These are phyloP conservation scores for Asclepias syriaca DNA, from an alignment of 257 asterid species.

Conservation along the genomic window DNA sequence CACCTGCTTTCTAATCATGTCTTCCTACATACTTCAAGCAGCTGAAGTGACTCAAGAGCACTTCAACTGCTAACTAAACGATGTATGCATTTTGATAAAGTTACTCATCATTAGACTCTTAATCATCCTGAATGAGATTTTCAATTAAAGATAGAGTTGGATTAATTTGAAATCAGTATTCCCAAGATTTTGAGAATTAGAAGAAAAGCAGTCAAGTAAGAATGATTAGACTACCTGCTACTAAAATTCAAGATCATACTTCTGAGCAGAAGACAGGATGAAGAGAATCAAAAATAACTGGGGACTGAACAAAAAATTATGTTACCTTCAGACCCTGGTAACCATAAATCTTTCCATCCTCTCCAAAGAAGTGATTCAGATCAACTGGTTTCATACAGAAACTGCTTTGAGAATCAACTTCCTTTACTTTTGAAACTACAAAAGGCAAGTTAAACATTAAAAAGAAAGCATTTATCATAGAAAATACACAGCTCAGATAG, in stretches of 20 bases:
- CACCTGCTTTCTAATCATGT: background rate
- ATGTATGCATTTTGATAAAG: background rate
- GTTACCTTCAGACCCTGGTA: slow-evolving; percentile 73
- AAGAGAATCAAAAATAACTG: background rate
- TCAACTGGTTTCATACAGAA: slow-evolving; percentile 68
- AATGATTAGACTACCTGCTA: background rate
- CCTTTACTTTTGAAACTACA: slow-evolving; percentile 67
- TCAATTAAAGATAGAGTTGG: background rate
- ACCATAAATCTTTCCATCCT: slow-evolving; percentile 79
- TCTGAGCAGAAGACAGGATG: background rate
- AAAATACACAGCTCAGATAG: background rate
- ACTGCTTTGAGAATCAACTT: slow-evolving; percentile 59
- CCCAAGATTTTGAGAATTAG: background rate
- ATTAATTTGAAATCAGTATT: background rate
- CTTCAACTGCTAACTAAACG: background rate
- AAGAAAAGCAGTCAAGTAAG: background rate
- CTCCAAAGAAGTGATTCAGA: slow-evolving; percentile 65
- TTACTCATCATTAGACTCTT: background rate
- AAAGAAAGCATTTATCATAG: background rate
- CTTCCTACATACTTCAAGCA: background rate
- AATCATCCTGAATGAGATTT: background rate
- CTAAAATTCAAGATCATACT: background rate
- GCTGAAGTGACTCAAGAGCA: background rate
- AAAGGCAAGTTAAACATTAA: slow-evolving; percentile 4
- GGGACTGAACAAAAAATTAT: background rate